Evolutionary conservation across 2,329 filamentous ascomycete genomes (phyloP).

Genomic region (Fusarium mexicanum): DNA sequence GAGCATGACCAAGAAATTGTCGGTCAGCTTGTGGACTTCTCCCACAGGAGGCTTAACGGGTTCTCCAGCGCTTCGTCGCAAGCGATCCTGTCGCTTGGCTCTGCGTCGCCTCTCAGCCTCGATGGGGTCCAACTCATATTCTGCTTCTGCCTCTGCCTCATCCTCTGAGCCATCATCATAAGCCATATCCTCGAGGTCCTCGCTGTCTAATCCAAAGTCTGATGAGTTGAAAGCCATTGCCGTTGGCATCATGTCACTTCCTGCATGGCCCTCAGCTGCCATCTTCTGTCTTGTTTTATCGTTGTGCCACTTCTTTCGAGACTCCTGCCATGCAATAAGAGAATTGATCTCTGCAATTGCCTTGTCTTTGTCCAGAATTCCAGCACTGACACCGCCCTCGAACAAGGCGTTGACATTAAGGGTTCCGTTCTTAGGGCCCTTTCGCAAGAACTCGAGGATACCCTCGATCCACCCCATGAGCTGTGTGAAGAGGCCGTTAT

Average conservation of each 20-base stretch:
- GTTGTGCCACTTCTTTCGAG: constrained; percentile 96
- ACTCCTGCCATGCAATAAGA: constrained; percentile 93
- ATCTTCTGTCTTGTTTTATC: constrained; percentile 99
- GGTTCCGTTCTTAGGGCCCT: constrained; percentile 85
- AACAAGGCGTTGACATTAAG: constrained; percentile 96
- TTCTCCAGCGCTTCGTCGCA: constrained; percentile 84
- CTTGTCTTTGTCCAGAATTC: constrained; percentile 74
- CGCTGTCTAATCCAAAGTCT: constrained; percentile 90
- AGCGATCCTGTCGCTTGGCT: constrained; percentile 79
- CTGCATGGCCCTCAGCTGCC: constrained; percentile 77
- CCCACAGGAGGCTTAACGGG: constrained; percentile 81
- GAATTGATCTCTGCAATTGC: constrained; percentile 84
- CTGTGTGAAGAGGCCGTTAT: constrained; percentile 95
- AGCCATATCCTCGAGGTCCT: constrained; percentile 86
- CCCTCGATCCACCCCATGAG: constrained; percentile 98
- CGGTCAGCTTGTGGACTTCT: constrained; percentile 82
- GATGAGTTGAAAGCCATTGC: constrained; percentile 74
- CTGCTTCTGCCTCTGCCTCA: constrained; percentile 75
- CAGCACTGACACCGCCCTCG: constrained; percentile 76
- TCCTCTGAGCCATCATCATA: constrained; percentile 77
- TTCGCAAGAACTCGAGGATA: constrained; percentile 90
- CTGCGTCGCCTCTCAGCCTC: constrained; percentile 83
- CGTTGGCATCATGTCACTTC: constrained; percentile 60
- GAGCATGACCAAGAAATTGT: constrained; percentile 84
- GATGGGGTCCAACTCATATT: constrained; percentile 87